Evolutionary conservation across 2,329 filamentous ascomycete genomes (phyloP), one percentile per base, ranked within the genome.

Genomic region (Colletotrichum endophyticum): DNA sequence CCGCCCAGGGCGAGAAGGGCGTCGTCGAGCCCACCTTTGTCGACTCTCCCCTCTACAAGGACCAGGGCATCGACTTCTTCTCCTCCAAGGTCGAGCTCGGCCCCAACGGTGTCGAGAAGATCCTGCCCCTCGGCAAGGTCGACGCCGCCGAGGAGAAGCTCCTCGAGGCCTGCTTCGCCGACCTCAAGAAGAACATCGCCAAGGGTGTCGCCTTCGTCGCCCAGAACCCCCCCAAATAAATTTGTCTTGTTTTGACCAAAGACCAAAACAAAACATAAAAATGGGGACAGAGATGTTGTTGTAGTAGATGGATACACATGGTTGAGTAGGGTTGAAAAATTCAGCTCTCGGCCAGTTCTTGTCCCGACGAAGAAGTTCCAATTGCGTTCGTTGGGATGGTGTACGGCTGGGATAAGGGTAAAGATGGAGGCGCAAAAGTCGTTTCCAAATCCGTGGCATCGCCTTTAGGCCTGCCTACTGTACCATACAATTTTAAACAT

Each of bases 41-140:
- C 84, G 96, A 99, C 89, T 96, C 94, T 86, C 96, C 96, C 79
- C 93, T 99, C 81, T 99, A 95, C 95, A 98, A 98, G 94, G 96
- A 98, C 90, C 94, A 98, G 91, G 97, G 96, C 84, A 92, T 98
- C 83, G 95, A 98, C 77, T 99, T 98, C 95, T 99, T 99, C 90
- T 94, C 95, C 85, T 96, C 94, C 89, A 94, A 93, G 87, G 95
- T 99, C 85, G 95, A 98, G 91, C 95, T 99, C 84, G 97, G 97
- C 89, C 96, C 96, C 86, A 94, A 96, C 86, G 97, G 97, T 90
- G 96, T 98, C 80, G 93, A 97, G 92, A 94, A 98, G 92, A 96
- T 99, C 87, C 91, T 94, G 86, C 93, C 94, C 82, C 89, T 99
- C 82, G 97, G 97, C 87, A 91, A 95, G 88, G 85, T 99, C 85